Evolutionary conservation across 208 protist genomes (phyloP).

Genomic region (Angomonas desouzai): DNA sequence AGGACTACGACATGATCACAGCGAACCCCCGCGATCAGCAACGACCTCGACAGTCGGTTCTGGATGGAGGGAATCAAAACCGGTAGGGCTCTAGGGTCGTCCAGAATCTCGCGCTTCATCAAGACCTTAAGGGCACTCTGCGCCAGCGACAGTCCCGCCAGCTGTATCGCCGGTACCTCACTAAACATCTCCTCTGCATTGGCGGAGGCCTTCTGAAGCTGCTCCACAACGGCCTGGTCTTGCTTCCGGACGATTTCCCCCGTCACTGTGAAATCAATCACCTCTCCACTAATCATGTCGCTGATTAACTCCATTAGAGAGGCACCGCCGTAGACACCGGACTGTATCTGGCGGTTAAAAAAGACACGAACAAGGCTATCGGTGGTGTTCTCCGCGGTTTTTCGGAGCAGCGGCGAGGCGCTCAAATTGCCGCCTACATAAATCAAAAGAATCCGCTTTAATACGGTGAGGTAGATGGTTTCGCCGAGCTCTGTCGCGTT

Average conservation of each 20-base stretch:
- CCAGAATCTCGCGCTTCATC: constrained; percentile 19
- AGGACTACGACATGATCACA: constrained; percentile 74
- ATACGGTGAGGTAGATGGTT: constrained; percentile 26
- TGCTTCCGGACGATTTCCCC: background rate
- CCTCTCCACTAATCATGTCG: constrained; percentile 1
- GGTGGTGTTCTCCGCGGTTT: constrained; percentile 49
- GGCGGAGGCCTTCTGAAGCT: background rate
- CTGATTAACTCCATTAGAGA: constrained; percentile 5
- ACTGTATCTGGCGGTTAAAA: constrained; percentile 29
- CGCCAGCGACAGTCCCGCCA: constrained; percentile 69
- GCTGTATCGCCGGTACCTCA: constrained; percentile 35
- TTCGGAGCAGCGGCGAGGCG: constrained; percentile 39
- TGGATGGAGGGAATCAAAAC: constrained; percentile 48
- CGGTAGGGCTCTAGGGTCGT: constrained; percentile 10
- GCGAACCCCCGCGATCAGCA: constrained; percentile 62
- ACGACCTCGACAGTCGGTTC: constrained; percentile 67
- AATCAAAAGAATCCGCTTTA: constrained; percentile 32
- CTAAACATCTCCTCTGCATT: background rate
- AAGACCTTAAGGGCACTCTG: constrained; percentile 60
- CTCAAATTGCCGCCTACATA: constrained; percentile 18
- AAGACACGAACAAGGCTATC: constrained; percentile 49
- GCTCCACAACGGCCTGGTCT: background rate
- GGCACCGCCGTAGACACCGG: background rate
- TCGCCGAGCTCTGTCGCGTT: constrained; percentile 33
- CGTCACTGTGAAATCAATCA: background rate